Base-by-base conservation (phyloP, 2,329 filamentous ascomycete genomes). In the Pyricularia sp. region DNA sequence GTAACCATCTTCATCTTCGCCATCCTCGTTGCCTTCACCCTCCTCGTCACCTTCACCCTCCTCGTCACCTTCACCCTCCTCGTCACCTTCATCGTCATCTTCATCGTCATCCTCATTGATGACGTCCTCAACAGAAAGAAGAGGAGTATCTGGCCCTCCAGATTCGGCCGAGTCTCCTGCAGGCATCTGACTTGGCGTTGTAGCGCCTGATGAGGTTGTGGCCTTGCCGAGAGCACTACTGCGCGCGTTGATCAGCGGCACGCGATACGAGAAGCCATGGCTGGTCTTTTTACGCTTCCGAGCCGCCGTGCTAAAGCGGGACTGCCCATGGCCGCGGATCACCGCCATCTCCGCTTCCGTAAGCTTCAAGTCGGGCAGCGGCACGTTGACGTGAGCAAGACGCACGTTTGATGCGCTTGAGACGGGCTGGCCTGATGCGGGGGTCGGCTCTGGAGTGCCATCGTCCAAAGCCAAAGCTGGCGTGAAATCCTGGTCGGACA, bases 401-500 rank as follows among this genome's bases (percentile, higher is more conserved):
- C 66, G 42, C 42, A 67, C 30, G 50, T 61, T 61, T 23, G 25
- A 17, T 14, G 36, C 30, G 10, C 66, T 20, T 5, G 36, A 28
- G 55, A 58, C 31, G 28, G 30, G 30, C 36, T 50, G 50, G 26
- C 50, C 28, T 20, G 71, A 72, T 64, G 68, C 72, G 68, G 71
- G 72, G 2, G 71, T 74, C 9, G 73, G 70, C 20, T 73, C 71
- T 14, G 77, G 77, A 55, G 75, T 81, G 71, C 42, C 77, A 72
- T 75, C 78, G 61, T 71, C 77, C 70, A 77, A 74, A 26, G 78
- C 73, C 59, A 85, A 75, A 9, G 83, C 78, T 14, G 78, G 76
- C 25, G 78, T 79, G 69, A 85, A 83, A 59, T 83, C 82, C 23
- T 78, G 77, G 64, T 85, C 81, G 3, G 79, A 80, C 0, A 89